Evolutionary conservation across 2,329 filamentous ascomycete genomes (phyloP).

Genomic region (Penicillium decumbens): DNA sequence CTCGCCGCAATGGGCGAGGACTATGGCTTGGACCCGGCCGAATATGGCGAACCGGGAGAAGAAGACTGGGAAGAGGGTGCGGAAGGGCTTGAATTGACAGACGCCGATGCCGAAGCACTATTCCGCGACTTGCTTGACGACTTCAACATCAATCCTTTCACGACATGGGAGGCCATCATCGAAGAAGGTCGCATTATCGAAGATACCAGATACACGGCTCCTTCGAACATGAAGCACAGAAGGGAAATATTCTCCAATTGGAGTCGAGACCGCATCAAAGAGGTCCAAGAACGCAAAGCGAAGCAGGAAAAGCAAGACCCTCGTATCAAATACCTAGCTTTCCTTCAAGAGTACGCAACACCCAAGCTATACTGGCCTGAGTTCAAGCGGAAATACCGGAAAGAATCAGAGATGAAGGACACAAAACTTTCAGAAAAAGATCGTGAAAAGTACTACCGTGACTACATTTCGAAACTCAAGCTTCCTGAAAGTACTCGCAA

Average conservation of each 20-base stretch:
- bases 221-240: conserved; percentile 74
- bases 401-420: conserved; percentile 66
- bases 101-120: conserved; percentile 69
- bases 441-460: conserved; percentile 47
- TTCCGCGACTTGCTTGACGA: conserved; percentile 87
- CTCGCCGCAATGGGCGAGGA: conserved; percentile 82
- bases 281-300: conserved; percentile 66
- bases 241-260: conserved; percentile 81
- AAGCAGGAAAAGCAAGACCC: conserved; percentile 78
- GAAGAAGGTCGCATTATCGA: conserved; percentile 77
- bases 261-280: conserved; percentile 70
- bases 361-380: conserved; percentile 97
- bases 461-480: conserved; percentile 45
- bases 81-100: conserved; percentile 65
- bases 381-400: conserved; percentile 86
- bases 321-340: conserved; percentile 71
- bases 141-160: conserved; percentile 76
- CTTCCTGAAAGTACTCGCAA: conserved; percentile 44
- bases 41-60: conserved; percentile 62
- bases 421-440: conserved; percentile 45
- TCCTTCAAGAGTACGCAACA: conserved; percentile 76
- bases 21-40: conserved; percentile 72
- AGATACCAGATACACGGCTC: conserved; percentile 78
- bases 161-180: conserved; percentile 83
- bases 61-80: conserved; percentile 64